Evolutionary conservation across 129 eudicot species (phyloP).

Genomic region (Chrysanthemum seticuspe): DNA sequence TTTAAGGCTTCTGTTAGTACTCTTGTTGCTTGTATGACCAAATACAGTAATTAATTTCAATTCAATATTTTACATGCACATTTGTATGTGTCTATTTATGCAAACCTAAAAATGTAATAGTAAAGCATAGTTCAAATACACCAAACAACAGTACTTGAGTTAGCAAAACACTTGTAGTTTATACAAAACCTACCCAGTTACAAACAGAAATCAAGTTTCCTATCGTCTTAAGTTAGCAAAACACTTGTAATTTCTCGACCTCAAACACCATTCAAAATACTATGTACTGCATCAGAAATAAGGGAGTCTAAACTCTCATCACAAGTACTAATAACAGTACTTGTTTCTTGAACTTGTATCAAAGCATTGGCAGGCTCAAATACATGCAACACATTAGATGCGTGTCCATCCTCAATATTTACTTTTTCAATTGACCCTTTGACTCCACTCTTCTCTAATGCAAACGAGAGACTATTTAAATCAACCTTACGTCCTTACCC

Average conservation of each 20-base stretch:
- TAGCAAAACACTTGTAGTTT: too few relatives aligned
- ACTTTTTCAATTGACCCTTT: too few relatives aligned
- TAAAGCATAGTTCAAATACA: too few relatives aligned
- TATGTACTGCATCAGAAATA: slow-evolving; percentile 39
- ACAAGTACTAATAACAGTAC: slow-evolving; percentile 41
- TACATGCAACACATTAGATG: slow-evolving; percentile 37
- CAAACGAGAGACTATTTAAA: too few relatives aligned
- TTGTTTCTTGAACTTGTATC: slow-evolving; percentile 46
- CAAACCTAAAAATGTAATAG: background rate
- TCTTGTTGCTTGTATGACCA: background rate
- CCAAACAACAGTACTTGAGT: too few relatives aligned
- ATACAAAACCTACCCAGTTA: too few relatives aligned
- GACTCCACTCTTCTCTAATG: too few relatives aligned
- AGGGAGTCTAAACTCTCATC: slow-evolving; percentile 52
- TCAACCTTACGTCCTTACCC: too few relatives aligned
- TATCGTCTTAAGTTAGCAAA: too few relatives aligned
- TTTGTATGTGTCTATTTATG: background rate
- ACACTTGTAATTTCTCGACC: background rate
- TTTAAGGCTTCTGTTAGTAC: background rate
- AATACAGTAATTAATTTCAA: background rate
- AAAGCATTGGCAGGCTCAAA: slow-evolving; percentile 51
- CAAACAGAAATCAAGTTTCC: too few relatives aligned
- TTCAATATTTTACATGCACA: background rate
- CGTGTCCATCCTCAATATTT: too few relatives aligned
- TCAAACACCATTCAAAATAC: slow-evolving; percentile 32